Percentiles rank a stretch among this genome's conserved stretches.
Conservation (phyloP, 2,329 filamentous ascomycete genomes). For the Pseudopithomyces maydicus region DNA sequence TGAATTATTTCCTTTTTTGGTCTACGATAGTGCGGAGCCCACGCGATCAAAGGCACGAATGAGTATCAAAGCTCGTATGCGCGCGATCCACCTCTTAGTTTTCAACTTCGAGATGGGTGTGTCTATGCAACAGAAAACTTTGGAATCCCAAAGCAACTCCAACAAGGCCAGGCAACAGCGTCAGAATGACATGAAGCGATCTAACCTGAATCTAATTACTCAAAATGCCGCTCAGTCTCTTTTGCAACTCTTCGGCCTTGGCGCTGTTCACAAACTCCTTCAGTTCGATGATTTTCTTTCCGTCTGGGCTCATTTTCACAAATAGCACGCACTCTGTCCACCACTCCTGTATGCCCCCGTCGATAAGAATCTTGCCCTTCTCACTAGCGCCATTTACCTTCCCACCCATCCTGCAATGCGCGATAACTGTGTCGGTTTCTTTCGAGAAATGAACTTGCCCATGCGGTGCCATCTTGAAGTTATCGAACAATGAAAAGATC, state of each 20-base stretch:
- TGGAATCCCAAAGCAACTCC: not conserved
- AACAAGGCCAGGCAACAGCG: too few species aligned
- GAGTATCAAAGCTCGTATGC: not conserved
- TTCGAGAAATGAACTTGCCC: slow-evolving; percentile 36
- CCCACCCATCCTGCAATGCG: slow-evolving; percentile 39
- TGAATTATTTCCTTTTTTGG: slow-evolving; percentile 11
- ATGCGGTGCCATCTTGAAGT: slow-evolving; percentile 49
- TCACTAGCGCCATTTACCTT: slow-evolving; percentile 23
- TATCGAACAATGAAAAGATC: slow-evolving; percentile 50
- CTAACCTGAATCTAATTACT: slow-evolving; percentile 5
- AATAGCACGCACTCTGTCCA: slow-evolving; percentile 34
- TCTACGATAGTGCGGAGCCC: not conserved
- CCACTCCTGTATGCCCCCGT: slow-evolving; percentile 25
- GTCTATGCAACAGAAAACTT: not conserved
- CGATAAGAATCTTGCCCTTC: slow-evolving; percentile 20
- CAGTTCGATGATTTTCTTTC: slow-evolving; percentile 28
- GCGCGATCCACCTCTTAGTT: not conserved
- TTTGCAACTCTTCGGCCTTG: slow-evolving; percentile 39
- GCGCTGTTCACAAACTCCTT: slow-evolving; percentile 51
- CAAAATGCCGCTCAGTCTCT: slow-evolving; percentile 47
- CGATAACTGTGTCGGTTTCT: slow-evolving; percentile 42
- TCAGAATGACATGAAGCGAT: not conserved
- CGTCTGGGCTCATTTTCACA: slow-evolving; percentile 28
- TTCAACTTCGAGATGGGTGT: not conserved
- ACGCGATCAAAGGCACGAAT: not conserved